A percentile compares a stretch with the other conserved stretches of the same genome.
These are phyloP conservation scores for Chenopodium quinoa DNA, from an alignment of 148 eudicot species.

Conservation along the genomic window DNA sequence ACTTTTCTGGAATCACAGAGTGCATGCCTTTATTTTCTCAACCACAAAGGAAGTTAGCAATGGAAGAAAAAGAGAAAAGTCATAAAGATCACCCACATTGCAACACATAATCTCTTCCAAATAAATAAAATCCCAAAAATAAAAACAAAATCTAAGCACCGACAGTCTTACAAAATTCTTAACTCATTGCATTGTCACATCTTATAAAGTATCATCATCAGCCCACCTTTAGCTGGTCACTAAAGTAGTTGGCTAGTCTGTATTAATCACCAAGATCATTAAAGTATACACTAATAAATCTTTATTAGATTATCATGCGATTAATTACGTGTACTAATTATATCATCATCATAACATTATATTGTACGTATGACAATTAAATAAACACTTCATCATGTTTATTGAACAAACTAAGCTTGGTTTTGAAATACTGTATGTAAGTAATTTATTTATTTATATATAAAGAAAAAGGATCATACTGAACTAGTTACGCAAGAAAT, in stretches of 20 bases:
- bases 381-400: no score
- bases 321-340: not conserved
- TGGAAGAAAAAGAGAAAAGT: not conserved
- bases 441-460: no score
- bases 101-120: not conserved
- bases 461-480: no score
- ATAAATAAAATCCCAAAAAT: not conserved
- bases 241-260: not conserved
- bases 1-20: not conserved
- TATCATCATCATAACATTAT: not conserved
- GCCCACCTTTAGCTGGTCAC: constrained; percentile 5
- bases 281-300: not conserved
- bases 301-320: not conserved
- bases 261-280: not conserved
- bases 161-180: constrained; percentile 27
- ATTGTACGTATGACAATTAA: not conserved
- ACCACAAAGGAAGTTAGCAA: constrained; percentile 10
- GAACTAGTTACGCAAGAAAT: no score
- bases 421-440: no score
- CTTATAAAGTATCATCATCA: not conserved
- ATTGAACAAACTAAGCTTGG: no score
- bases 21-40: not conserved
- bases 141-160: constrained; percentile 20
- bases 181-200: constrained; percentile 25
- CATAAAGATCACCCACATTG: not conserved